Evolutionary conservation across 371 early-diverging fungal genomes (phyloP), one percentile per base, ranked within the genome.

Genomic region (Rhizomucor pusillus): DNA sequence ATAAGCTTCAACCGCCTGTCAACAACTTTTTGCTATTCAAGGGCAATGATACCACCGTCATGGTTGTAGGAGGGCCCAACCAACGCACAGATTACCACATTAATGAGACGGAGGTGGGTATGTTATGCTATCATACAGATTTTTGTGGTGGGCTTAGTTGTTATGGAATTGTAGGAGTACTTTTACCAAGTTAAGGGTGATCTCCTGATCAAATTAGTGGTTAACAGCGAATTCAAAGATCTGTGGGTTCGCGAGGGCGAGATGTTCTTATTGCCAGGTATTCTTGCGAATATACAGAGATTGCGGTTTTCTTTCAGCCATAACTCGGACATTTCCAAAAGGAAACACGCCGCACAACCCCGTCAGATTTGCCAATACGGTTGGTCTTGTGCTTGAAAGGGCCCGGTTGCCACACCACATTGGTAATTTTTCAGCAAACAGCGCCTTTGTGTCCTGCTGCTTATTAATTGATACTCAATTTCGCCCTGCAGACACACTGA

Each of bases 301-400:
- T n/a, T n/a, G 16, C 18, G 18, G 19, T 53, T 50, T 18, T 45
- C 12, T n/a, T 49, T 29, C 7, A 7, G 29, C 19, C 43, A 56
- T 45, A 16, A 19, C 37, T 25, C 10, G 14, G n/a, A 11, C 3
- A 16, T 52, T 19, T 29, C 20, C 9, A 35, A 40, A 62, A 90
- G 95, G 82, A 19, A 88, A 88, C 62, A 80, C 81, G 11, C 98
- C 98, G 3, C 98, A 98, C 65, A 94, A 93, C 67, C 98, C 98
- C 11, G 87, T 91, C 35, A 82, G 98, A 23, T 95, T 87, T 62
- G 90, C 81, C 14, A 71, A 96, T 58, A 94, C 97, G 1, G 79
- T 98, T 46, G 98, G 98, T n/a, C 66, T 98, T 24, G 98, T 98
- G 5, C 79, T 97, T 54, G 98, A 98, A 67, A 81, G 90, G 59